These are phyloP conservation scores for Anthoceros angustus DNA, from an alignment of 225 moss, liverwort and hornwort species.

Conservation along the genomic window DNA sequence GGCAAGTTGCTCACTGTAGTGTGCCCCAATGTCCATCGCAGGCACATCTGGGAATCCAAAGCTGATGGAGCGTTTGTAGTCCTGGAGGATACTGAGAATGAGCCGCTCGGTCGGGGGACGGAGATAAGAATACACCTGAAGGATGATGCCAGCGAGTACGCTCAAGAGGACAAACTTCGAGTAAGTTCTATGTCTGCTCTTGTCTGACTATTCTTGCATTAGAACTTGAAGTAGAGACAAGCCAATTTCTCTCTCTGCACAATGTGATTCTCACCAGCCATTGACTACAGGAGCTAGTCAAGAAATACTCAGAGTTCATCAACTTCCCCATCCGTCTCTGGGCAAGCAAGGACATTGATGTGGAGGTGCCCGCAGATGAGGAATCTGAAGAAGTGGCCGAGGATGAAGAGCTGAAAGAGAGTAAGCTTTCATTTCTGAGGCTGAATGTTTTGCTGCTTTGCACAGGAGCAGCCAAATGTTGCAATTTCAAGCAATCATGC, in stretches of 20 bases:
- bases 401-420: constrained; percentile 18
- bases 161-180: constrained; percentile 69
- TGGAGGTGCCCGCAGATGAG: constrained; percentile 37
- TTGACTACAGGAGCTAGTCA: constrained; percentile 57
- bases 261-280: background rate
- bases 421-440: constrained; percentile 7
- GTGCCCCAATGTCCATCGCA: constrained; percentile 9
- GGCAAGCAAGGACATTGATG: constrained; percentile 70
- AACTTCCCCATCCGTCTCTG: constrained; percentile 88
- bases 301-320: constrained; percentile 87
- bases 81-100: constrained; percentile 87
- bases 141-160: constrained; percentile 77
- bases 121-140: constrained; percentile 86
- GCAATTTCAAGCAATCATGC: no score
- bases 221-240: constrained; percentile 15
- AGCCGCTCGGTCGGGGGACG: constrained; percentile 83
- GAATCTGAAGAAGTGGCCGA: constrained; percentile 17
- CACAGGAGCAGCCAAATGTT: background rate
- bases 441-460: no score
- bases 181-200: constrained; percentile 12
- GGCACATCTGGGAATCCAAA: constrained; percentile 97
- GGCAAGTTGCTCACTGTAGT: no score
- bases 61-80: constrained; percentile 93
- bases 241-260: constrained; percentile 5
- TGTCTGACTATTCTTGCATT: constrained; percentile 17